These are phyloP conservation scores for Salicornia ramosissima DNA, from an alignment of 148 eudicot genomes.

Conservation along the genomic window DNA sequence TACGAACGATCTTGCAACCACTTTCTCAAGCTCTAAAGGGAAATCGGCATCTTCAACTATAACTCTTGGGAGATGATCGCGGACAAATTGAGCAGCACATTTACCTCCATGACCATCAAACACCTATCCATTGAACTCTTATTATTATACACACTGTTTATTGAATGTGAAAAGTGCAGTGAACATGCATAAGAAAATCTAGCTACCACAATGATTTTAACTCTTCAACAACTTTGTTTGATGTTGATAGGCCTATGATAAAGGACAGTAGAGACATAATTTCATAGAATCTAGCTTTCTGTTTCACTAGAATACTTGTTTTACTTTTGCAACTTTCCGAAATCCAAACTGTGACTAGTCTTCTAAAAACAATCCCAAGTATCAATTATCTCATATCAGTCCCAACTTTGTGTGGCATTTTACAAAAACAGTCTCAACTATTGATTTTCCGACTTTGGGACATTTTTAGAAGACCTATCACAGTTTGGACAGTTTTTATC, in stretches of 20 bases:
- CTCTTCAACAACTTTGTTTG: neutral
- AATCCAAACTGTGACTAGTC: no score
- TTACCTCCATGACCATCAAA: slow-evolving; percentile 98
- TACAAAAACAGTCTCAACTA: no score
- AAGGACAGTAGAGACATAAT: neutral
- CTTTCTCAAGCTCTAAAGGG: slow-evolving; percentile 84
- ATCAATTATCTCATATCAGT: no score
- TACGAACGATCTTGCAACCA: slow-evolving; percentile 74
- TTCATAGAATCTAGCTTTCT: neutral
- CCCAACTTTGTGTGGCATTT: no score
- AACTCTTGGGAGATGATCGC: slow-evolving; percentile 85
- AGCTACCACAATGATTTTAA: neutral
- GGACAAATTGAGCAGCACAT: slow-evolving; percentile 83
- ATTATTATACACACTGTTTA: neutral
- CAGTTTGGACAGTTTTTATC: no score
- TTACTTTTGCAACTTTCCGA: neutral
- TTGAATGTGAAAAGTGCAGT: neutral
- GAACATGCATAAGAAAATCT: neutral
- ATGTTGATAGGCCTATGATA: neutral
- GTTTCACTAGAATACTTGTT: neutral
- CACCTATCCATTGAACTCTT: slow-evolving; percentile 46
- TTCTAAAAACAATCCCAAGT: no score
- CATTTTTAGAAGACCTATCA: no score
- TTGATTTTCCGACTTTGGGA: no score
- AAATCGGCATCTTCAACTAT: slow-evolving; percentile 92